phyloP scores from a whole-genome alignment of 2,329 filamentous ascomycete species.

The Phialophora verrucosa region DNA sequence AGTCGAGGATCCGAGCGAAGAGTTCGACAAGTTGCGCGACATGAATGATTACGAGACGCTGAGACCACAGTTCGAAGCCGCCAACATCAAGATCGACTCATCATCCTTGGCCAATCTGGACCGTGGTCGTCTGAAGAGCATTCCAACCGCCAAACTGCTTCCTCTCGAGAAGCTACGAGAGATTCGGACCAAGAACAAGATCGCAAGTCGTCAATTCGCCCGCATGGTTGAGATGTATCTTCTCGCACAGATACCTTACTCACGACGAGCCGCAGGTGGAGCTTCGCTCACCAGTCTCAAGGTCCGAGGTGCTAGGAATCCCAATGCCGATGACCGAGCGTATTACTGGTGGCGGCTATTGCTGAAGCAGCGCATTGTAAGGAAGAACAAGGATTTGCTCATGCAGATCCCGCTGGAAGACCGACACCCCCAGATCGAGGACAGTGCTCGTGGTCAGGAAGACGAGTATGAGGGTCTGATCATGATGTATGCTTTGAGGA shows the following conservation, averaged over 20 bases:
- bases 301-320: conserved; percentile 52
- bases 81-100: conserved; percentile 54
- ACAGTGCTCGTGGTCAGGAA: conserved; percentile 62
- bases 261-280: conserved; percentile 54
- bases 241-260: conserved; percentile 60
- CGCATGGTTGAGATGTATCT: conserved; percentile 68
- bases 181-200: conserved; percentile 61
- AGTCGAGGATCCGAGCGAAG: conserved; percentile 86
- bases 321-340: conserved; percentile 61
- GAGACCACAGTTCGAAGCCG: conserved; percentile 56
- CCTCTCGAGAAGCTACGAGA: conserved; percentile 56
- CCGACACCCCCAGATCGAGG: conserved; percentile 64
- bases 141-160: conserved; percentile 61
- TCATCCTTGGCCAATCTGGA: conserved; percentile 43
- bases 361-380: conserved; percentile 67
- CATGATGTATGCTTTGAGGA: conserved; percentile 47
- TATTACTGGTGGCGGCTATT: conserved; percentile 71
- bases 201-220: conserved; percentile 66
- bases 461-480: conserved; percentile 65
- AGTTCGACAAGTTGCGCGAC: conserved; percentile 69
- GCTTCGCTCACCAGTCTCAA: conserved; percentile 59
- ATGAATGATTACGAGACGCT: conserved; percentile 65
- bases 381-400: conserved; percentile 64
- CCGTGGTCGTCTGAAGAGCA: conserved; percentile 46
- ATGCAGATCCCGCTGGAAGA: conserved; percentile 64